Base-by-base conservation (phyloP, 352 stramenopile genomes). In the Globisporangium heterothallicum region DNA sequence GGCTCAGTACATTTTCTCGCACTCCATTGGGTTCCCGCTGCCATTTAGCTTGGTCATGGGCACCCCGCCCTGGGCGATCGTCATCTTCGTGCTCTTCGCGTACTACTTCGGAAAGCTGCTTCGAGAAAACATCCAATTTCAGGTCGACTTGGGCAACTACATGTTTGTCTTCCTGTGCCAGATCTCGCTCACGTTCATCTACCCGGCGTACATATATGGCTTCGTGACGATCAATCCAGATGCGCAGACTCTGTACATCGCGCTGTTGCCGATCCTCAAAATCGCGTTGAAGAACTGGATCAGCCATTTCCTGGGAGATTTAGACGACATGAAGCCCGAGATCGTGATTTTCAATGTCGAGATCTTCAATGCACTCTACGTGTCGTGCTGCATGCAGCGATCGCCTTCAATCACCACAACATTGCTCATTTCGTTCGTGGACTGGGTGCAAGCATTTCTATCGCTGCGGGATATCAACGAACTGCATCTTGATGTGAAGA, bases 401-500 rank as follows among this genome's bases (percentile, higher is more conserved):
- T 6, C 43, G 26, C 7, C 21, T 22, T 50, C 43, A 19, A 50
- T 35, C 21, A 16, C 6, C 14, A 50, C 22, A 29, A 19, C 26
- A 32, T 44, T 64, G 6, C 48, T 53, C 0, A 50, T 81, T 9
- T 69, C 74, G 51, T 9, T 24, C 6, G 47, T 75, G 8, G 68
- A 81, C 19, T 40, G 67, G 18, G 29, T 58, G 0, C 67, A 75
- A 10, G 58, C 67, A 5, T 75, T 54, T 36, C 27, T 71, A 0
- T 64, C 70, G 0, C 63, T 76, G 36, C 24, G 50, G 22, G 70
- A 81, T 21, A 56, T 80, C 4, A 25, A 44, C 21, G 6, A 34
- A 6, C 6, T 34, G 29, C 29, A 34, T 34, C 6, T 10, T 6
- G 29, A 12, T 6, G 10, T 34, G 6, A 12, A 10, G 6, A 34